These are phyloP conservation scores for Metschnikowia gelsemii DNA, from an alignment of 805 yeast genomes.

Conservation along the genomic window DNA sequence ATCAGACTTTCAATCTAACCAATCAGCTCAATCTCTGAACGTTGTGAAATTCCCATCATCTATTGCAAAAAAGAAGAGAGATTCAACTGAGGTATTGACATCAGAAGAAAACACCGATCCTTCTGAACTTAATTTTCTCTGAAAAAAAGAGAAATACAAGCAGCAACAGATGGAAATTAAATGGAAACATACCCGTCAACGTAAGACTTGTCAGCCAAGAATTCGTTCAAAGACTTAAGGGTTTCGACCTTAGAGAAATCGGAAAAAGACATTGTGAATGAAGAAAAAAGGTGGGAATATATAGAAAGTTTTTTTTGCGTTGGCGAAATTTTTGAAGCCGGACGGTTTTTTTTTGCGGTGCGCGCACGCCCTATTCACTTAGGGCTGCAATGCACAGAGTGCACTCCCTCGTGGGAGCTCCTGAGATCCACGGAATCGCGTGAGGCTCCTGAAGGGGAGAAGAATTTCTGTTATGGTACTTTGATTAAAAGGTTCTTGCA, in stretches of 20 bases:
- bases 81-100: too few species aligned
- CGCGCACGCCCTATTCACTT: slow-evolving; percentile 17
- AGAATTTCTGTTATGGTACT: too few species aligned
- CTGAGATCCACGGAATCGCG: too few species aligned
- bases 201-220: slow-evolving; percentile 92
- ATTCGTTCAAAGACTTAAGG: slow-evolving; percentile 67
- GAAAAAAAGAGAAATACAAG: too few species aligned
- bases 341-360: slow-evolving; percentile 8
- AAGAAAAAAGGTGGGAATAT: slow-evolving; percentile 12
- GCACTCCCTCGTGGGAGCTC: slow-evolving; percentile 4
- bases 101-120: too few species aligned
- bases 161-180: too few species aligned
- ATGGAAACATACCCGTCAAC: slow-evolving; percentile 91
- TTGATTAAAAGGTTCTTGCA: too few species aligned
- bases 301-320: slow-evolving; percentile 10
- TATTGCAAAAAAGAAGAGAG: too few species aligned
- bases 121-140: too few species aligned
- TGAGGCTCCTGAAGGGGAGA: background rate
- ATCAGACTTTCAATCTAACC: too few species aligned
- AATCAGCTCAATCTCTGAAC: too few species aligned
- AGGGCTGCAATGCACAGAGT: slow-evolving; percentile 12
- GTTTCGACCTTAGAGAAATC: slow-evolving; percentile 76
- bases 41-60: too few species aligned
- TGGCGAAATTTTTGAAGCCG: slow-evolving; percentile 9
- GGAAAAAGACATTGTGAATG: slow-evolving; percentile 61